These are phyloP conservation scores for Russula sp. DNA, from an alignment of 768 basidiomycete species.

Conservation along the genomic window DNA sequence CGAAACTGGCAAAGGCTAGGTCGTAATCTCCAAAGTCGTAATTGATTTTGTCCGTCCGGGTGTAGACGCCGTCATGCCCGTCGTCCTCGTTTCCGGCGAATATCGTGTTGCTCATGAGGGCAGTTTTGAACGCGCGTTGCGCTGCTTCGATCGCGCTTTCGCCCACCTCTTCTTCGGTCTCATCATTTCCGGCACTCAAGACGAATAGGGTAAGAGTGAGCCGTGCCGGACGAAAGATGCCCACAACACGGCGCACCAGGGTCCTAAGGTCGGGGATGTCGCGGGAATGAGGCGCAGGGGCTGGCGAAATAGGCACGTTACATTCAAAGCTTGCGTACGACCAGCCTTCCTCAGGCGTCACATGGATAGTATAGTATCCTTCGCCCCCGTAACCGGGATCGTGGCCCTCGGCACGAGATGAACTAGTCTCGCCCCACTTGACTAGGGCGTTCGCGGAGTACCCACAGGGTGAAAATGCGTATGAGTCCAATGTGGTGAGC, in stretches of 20 bases:
- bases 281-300: constrained; percentile 38
- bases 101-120: constrained; percentile 41
- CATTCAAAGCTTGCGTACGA: constrained; percentile 99
- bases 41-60: constrained; percentile 93
- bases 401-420: constrained; percentile 30
- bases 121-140: constrained; percentile 69
- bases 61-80: constrained; percentile 48
- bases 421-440: constrained; percentile 51
- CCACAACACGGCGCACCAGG: constrained; percentile 83
- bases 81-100: constrained; percentile 11
- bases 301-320: constrained; percentile 72
- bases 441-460: constrained; percentile 92
- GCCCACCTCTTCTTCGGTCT: constrained; percentile 45
- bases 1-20: constrained; percentile 86
- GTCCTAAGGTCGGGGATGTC: constrained; percentile 72
- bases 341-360: constrained; percentile 97
- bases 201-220: constrained; percentile 90
- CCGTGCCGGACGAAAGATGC: constrained; percentile 87
- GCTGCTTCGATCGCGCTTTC: constrained; percentile 65
- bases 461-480: constrained; percentile 92
- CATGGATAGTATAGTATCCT: constrained; percentile 98
- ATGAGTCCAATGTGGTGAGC: constrained; percentile 84
- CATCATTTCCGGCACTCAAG: constrained; percentile 55
- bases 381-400: constrained; percentile 49
- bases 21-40: constrained; percentile 96